These are phyloP conservation scores for Combretum micranthum DNA, from an alignment of 345 rosid species.

Conservation along the genomic window DNA sequence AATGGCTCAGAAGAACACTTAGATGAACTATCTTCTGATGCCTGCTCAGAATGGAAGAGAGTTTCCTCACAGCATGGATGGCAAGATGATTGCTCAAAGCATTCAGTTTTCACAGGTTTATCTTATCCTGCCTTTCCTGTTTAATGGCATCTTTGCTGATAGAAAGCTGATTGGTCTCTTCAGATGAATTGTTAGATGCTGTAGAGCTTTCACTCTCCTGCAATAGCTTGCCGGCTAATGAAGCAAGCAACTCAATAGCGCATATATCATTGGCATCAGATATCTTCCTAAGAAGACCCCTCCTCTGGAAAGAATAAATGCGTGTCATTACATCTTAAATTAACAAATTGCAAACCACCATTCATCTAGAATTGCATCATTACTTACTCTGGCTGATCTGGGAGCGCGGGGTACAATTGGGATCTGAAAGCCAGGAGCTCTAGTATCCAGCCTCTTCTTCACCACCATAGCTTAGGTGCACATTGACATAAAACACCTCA, in stretches of 20 bases:
- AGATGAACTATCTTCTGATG: slow-evolving; percentile 6
- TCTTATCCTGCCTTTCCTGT: slow-evolving; percentile 25
- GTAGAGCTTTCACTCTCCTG: slow-evolving; percentile 79
- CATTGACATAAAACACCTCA: slow-evolving; percentile 24
- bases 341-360: slow-evolving; percentile 12
- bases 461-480: slow-evolving; percentile 63
- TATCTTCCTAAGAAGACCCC: slow-evolving; percentile 28
- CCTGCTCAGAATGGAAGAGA: slow-evolving; percentile 8
- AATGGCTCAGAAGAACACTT: slow-evolving; percentile 8
- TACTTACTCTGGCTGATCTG: slow-evolving; percentile 74
- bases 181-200: slow-evolving; percentile 65
- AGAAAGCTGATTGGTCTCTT: slow-evolving; percentile 34
- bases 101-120: slow-evolving; percentile 32
- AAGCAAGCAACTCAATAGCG: slow-evolving; percentile 83
- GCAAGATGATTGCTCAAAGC: slow-evolving; percentile 15
- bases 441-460: slow-evolving; percentile 56
- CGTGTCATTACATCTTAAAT: slow-evolving; percentile 3
- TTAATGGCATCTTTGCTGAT: slow-evolving; percentile 28
- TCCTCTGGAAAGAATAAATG: slow-evolving; percentile 38
- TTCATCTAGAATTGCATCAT: slow-evolving; percentile 3
- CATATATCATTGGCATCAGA: slow-evolving; percentile 43
- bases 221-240: slow-evolving; percentile 74
- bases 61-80: slow-evolving; percentile 23
- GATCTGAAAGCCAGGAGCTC: slow-evolving; percentile 48
- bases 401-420: slow-evolving; percentile 69